phyloP scores from a whole-genome alignment of 306 rosid genomes.

The Adenanthera pavonina region DNA sequence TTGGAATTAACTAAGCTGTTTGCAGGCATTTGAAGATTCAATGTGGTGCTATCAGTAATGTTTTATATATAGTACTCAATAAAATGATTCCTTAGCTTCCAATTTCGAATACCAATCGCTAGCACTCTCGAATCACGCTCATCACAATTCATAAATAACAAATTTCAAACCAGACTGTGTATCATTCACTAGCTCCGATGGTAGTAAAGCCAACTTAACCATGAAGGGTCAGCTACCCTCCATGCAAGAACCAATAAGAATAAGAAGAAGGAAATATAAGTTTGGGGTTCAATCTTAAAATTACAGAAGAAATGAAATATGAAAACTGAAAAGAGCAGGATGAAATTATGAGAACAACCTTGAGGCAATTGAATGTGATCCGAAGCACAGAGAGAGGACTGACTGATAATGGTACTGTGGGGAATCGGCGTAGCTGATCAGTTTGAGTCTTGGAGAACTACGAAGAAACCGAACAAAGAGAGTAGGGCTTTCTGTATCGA shows the following conservation, averaged over 20 bases:
- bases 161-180: neutral
- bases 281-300: neutral
- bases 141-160: neutral
- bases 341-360: constrained; percentile 13
- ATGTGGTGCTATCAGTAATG: neutral
- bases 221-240: neutral
- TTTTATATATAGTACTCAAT: neutral
- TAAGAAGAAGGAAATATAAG: neutral
- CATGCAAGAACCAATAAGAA: neutral
- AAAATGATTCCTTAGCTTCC: neutral
- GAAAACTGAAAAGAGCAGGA: constrained; percentile 2
- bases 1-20: neutral
- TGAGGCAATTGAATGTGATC: neutral
- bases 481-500: too few species aligned
- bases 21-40: neutral
- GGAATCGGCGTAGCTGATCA: neutral
- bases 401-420: neutral
- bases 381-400: neutral
- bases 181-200: neutral
- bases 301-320: neutral
- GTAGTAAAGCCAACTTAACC: neutral
- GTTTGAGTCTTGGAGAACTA: neutral
- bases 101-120: neutral
- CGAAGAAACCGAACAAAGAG: neutral
- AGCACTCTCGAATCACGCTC: neutral